Base-by-base conservation (phyloP, 352 stramenopile genomes). In the Globisporangium uncinulatum region DNA sequence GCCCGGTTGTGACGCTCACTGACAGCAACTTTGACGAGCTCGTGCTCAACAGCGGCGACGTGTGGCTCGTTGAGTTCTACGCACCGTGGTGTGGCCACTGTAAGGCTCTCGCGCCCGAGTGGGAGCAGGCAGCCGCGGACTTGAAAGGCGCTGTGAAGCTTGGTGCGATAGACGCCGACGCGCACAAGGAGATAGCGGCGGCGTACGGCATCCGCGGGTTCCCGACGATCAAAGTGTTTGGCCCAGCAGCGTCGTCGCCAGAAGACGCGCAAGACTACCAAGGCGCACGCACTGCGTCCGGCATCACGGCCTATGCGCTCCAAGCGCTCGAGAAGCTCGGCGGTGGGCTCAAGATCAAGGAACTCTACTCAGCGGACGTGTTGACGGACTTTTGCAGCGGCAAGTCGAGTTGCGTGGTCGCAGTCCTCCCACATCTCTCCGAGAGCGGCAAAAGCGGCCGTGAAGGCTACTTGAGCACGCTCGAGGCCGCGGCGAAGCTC, bases 141-240 rank as follows among this genome's bases (percentile, higher is more conserved):
- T 70, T 97, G 15, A 92, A 90, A 57, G 87, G 92, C 19, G 82
- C 75, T 0, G 87, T 98, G 13, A 86, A 97, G 52, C 71, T 98
- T 31, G 94, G 74, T 55, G 94, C 96, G 45, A 72, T 98, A 19
- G 95, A 98, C 62, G 81, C 88, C 0, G 97, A 86, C 0, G 90
- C 86, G 39, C 96, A 98, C 63, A 87, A 98, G 66, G 55, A 85
- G 21, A 95, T 97, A 59, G 60, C 79, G 7, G 65, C 73, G 7
- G 86, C 94, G 66, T 94, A 98, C 56, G 79, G 85, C 39, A 92
- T 98, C 54, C 64, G 82, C 19, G 94, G 94, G 7, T 98, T 98
- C 81, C 95, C 95, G 21, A 98, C 92, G 3, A 94, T 98, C 58
- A 97, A 97, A 74, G 91, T 98, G 17, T 98, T 98, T 60, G 81